Conservation (phyloP, 2,329 filamentous ascomycete species). For the Pseudogymnoascus pannorum region DNA sequence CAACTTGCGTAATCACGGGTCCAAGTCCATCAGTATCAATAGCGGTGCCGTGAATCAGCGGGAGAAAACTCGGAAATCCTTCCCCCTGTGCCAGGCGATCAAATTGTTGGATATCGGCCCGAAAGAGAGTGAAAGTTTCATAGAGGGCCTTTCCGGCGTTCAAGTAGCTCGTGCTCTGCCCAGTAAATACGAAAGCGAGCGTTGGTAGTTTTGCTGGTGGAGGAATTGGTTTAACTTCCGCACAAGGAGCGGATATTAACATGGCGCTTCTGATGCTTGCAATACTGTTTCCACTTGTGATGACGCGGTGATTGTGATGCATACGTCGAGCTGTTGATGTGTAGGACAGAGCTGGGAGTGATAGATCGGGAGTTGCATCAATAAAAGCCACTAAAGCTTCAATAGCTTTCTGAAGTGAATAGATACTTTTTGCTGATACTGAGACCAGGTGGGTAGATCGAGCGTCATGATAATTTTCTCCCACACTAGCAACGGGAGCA, state of each 20-base stretch:
- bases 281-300: slow-evolving; percentile 36
- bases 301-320: slow-evolving; percentile 49
- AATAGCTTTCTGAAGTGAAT: slow-evolving; percentile 22
- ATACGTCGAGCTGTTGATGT: slow-evolving; percentile 37
- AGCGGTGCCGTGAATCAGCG: slow-evolving; percentile 36
- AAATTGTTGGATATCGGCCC: background rate
- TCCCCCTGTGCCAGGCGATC: background rate
- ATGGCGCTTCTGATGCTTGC: background rate
- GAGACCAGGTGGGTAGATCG: slow-evolving; percentile 36
- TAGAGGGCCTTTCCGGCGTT: background rate
- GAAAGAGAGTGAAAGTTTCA: slow-evolving; percentile 29
- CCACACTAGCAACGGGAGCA: slow-evolving; percentile 11
- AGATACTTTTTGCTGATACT: slow-evolving; percentile 38
- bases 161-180: slow-evolving; percentile 31
- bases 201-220: no score
- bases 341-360: slow-evolving; percentile 14
- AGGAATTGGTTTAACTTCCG: no score
- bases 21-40: slow-evolving; percentile 35
- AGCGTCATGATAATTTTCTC: slow-evolving; percentile 28
- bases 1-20: slow-evolving; percentile 43
- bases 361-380: slow-evolving; percentile 17
- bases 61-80: slow-evolving; percentile 9
- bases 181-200: slow-evolving; percentile 12
- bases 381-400: slow-evolving; percentile 20
- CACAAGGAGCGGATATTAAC: no score